Evolutionary conservation across 805 yeast species (phyloP), one percentile per base, ranked within the genome.

Genomic region (Nakazawaea holstii): DNA sequence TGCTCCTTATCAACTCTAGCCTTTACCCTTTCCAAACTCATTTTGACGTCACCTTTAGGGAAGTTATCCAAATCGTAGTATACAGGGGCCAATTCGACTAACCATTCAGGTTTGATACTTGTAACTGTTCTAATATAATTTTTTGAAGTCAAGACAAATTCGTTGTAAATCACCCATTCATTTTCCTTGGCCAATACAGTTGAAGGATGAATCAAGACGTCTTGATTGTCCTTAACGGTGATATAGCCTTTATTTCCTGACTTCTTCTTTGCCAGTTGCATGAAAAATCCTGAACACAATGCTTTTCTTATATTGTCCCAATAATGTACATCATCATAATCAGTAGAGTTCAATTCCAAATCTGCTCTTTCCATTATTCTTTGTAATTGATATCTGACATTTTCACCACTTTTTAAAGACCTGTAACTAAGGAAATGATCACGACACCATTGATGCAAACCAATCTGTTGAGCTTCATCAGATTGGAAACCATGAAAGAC

Each of bases 251-350:
- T 85, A 37, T 79, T 75, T 35, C 88, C 82, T n/a, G 86, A 78
- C 69, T 80, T 81, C 72, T 87, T 88, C 70, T 91, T 94, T 31
- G 97, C 98, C 47, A 87, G 95, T 70, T 94, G 99, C 98, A 94
- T 91, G 72, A 94, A 94, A 65, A 90, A 91, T 1, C 99, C 99
- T n/a, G 88, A 78, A 4, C 88, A 76, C 49, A 94, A 67, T 0
- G 98, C 96, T 64, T 85, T 87, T 49, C 95, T 76, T 53, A 94
- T 82, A 58, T 88, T 85, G 56, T 77, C 82, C 65, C 82, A 84
- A 67, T 87, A 90, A 37, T 62, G 60, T 44, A 77, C 79, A 58
- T 81, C 83, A 27, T 79, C 85, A 52, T 67, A 76, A 36, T 85
- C 82, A 2, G 89, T 83, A 41, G 89, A 78, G 50, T 77, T 73